Base-by-base conservation (phyloP, 2,329 filamentous ascomycete species). In the Nectriaceae sp. region DNA sequence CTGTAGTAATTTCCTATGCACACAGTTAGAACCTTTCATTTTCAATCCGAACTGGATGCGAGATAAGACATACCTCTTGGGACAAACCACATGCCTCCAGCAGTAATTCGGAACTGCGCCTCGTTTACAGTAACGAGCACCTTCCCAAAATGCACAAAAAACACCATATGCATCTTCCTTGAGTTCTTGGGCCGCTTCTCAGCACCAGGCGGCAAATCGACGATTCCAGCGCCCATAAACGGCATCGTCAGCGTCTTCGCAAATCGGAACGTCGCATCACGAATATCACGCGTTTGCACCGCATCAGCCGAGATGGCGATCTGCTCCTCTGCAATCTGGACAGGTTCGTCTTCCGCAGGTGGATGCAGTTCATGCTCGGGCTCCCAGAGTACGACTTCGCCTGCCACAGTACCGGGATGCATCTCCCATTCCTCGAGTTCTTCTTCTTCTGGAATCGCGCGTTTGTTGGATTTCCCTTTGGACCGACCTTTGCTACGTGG, bases 81-180 rank as follows among this genome's bases (percentile, higher is more conserved):
- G 53, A 99, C 92, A 69, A 96, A 92, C 80, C 90, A 97, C 69
- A 92, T 88, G 44, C 93, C 93, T 35, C 93, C 92, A 59, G 88
- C 90, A 31, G 86, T 84, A 55, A 96, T 91, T 47, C 87, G 84
- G 66, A 99, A 97, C 53, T 79, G 75, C 20, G 81, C 87, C 55
- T 88, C 82, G 56, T 88, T 84, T 40, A 96, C 82, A 21, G 84
- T 88, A 18, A 96, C 92, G 56, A 84, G 77, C 18, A 97, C 90
- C 55, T 88, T 85, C 19, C 94, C 94, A 38, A 82, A 80, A 59
- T 90, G 87, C 22, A 99, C 88, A 61, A 96, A 97, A 69, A 97
- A 97, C 1, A 89, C 86, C 87, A 99, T 94, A 65, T 97, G 91
- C 90, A 97, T 97, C 73, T 89, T 92, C 54, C 93, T 82, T 29